Evolutionary conservation across 1,284 basidiomycete genomes (phyloP), one percentile per base, ranked within the genome.

Genomic region (Pseudomicrostroma phylloplanum): DNA sequence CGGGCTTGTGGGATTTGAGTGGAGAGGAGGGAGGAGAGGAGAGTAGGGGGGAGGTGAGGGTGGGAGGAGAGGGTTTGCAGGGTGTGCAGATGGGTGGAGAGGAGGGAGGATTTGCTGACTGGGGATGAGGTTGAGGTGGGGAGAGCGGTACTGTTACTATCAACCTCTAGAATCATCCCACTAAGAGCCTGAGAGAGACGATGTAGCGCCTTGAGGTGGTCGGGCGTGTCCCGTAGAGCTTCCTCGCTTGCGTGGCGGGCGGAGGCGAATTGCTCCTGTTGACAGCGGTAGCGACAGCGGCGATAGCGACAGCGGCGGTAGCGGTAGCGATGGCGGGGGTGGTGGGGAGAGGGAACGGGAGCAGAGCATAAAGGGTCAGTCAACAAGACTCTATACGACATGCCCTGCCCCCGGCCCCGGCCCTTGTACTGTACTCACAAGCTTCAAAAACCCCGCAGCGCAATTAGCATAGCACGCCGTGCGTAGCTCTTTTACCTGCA

Each of bases 161-260:
- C 41, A n/a, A 21, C 12, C 12, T 48, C 43, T 48, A 4, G 4
- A 4, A 36, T 36, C 23, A 96, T 81, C 39, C 83, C 82, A 67
- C 92, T 90, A 75, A 92, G 96, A 1, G 89, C 89, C 23, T 85
- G 77, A 1, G 92, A 92, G 17, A 94, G 86, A 67, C 94, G 83
- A 74, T 92, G 90, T 1, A 96, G 82, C 0, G 89, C 92, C 80
- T 96, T 97, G 67, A 88, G 78, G 76, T 97, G 96, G 13, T 81
- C 78, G 3, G 90, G 88, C 70, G 94, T 89, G 73, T 96, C 90
- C 21, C 83, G 80, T 13, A 98, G 83, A 7, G 94, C 93, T 94
- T 36, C 30, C 9, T 36, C 30, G 9, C 30, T 36, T 3, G 30
- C 30, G 30, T 36, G 30, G 30, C 30, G 30, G 4, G 30, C 30